Evolutionary conservation across 2,329 filamentous ascomycete species (phyloP).

Genomic region (Malbranchea cinnamomea): DNA sequence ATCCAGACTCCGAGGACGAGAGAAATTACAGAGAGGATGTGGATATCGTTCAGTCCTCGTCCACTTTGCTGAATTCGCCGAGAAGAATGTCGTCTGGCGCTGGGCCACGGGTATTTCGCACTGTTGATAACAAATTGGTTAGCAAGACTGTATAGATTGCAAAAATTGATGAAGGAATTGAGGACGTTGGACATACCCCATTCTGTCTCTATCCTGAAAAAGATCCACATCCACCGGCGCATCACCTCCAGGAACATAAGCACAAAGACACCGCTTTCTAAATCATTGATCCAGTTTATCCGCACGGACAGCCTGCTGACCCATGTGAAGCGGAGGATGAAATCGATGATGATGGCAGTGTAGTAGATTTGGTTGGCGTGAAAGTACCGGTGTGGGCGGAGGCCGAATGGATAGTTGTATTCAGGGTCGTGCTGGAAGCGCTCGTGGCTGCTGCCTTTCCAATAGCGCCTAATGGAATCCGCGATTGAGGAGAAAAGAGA

Average conservation of each 20-base stretch:
- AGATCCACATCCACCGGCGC: slow-evolving; percentile 91
- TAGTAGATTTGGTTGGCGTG: slow-evolving; percentile 66
- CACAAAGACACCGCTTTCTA: slow-evolving; percentile 77
- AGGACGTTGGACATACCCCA: slow-evolving; percentile 46
- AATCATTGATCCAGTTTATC: slow-evolving; percentile 69
- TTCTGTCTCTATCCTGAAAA: slow-evolving; percentile 88
- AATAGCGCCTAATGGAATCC: not conserved
- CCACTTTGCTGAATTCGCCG: slow-evolving; percentile 55
- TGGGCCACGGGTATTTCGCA: slow-evolving; percentile 39
- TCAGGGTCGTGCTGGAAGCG: slow-evolving; percentile 1
- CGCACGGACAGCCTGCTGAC: slow-evolving; percentile 71
- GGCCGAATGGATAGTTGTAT: slow-evolving; percentile 45
- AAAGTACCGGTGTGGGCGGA: slow-evolving; percentile 62
- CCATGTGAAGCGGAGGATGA: slow-evolving; percentile 80
- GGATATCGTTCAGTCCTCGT: slow-evolving; percentile 36
- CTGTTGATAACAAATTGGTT: slow-evolving; percentile 17
- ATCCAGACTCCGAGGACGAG: no score
- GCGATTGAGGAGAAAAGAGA: slow-evolving; percentile 49
- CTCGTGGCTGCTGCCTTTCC: no score
- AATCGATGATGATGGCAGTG: slow-evolving; percentile 59
- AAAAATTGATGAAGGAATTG: slow-evolving; percentile 5
- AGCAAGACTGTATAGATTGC: slow-evolving; percentile 10
- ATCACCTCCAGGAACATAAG: slow-evolving; percentile 78
- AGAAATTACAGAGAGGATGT: no score
- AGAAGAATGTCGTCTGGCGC: slow-evolving; percentile 57